Base-by-base conservation (phyloP, 2,329 filamentous ascomycete genomes). In the Ascomycota sp. region DNA sequence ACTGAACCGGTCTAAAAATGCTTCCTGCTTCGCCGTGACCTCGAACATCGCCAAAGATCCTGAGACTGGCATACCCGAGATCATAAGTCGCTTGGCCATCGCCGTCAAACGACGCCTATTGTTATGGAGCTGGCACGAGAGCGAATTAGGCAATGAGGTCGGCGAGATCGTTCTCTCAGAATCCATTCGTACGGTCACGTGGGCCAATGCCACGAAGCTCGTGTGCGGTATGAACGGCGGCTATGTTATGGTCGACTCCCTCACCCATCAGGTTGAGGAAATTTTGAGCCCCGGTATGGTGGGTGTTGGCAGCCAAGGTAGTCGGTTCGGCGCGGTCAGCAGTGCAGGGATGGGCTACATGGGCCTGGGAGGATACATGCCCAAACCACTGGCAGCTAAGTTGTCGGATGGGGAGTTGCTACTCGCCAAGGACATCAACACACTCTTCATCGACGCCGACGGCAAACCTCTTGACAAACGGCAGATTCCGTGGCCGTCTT, bases 341-440 rank as follows among this genome's bases (percentile, higher is more conserved):
- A 78, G 75, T 32, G 78, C 76, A 7, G 80, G 82, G 28, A 94
- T 95, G 82, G 83, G 85, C 27, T 95, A 95, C 46, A 92, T 95
- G 68, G 86, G 86, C 1, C 74, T 95, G 47, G 83, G 81, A 29
- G 79, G 81, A 25, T 89, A 83, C 58, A 81, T 86, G 32, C 86
- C 89, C 2, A 91, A 81, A 44, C 91, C 89, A 6, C 63, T 98
- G 42, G 81, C 81, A 5, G 75, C 85, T 5, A 76, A 76, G 40
- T 62, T 98, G 9, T 69, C 71, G 3, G 79, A 91, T 38, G 79
- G 80, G 4, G 70, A 94, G 52, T 69, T 95, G 47, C 56, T 98
- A 34, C 63, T 98, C n/a, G 82, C 86, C n/a, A 93, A 92, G 50
- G 89, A 98, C 42, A 82, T 94, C 43, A 92, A 94, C 48, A 92